Conservation (phyloP, 192 early-diverging fungal genomes). For the Oehlia diaphana region DNA sequence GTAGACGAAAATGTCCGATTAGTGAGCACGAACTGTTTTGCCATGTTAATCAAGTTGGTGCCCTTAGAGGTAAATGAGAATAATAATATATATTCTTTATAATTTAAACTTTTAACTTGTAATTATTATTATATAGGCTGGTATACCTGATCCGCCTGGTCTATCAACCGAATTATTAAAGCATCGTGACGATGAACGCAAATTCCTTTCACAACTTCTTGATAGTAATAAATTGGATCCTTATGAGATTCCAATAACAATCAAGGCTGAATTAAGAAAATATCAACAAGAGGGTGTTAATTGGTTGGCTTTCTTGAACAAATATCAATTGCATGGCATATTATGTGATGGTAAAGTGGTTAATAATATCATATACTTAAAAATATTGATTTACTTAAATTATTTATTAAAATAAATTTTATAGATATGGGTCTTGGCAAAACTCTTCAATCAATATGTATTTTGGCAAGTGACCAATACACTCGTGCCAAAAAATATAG, state of each 20-base stretch:
- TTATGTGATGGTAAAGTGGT: conserved; percentile 80
- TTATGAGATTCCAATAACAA: conserved; percentile 83
- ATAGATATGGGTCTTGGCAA: conserved; percentile 98
- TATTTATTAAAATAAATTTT: background rate
- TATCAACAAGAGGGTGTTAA: conserved; percentile 99
- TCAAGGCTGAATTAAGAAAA: conserved; percentile 89
- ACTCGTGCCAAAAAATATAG: conserved; percentile 60
- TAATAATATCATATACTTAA: background rate
- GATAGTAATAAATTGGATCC: conserved; percentile 85
- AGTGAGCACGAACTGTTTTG: conserved; percentile 92
- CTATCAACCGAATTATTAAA: conserved; percentile 76
- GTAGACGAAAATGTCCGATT: conserved; percentile 86
- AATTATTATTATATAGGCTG: conserved; percentile 45
- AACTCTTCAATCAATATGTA: conserved; percentile 95
- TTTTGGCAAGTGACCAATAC: conserved; percentile 88
- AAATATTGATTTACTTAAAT: background rate
- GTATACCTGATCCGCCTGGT: conserved; percentile 91
- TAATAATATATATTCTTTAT: background rate
- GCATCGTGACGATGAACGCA: conserved; percentile 84
- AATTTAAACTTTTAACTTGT: background rate
- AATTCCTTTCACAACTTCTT: conserved; percentile 92
- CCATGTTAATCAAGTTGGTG: conserved; percentile 90
- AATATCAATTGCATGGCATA: conserved; percentile 96
- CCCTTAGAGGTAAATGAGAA: conserved; percentile 73
- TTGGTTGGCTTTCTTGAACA: conserved; percentile 97